These are phyloP conservation scores for Colletotrichum kahawae DNA, from an alignment of 2,329 filamentous ascomycete genomes.

Conservation along the genomic window DNA sequence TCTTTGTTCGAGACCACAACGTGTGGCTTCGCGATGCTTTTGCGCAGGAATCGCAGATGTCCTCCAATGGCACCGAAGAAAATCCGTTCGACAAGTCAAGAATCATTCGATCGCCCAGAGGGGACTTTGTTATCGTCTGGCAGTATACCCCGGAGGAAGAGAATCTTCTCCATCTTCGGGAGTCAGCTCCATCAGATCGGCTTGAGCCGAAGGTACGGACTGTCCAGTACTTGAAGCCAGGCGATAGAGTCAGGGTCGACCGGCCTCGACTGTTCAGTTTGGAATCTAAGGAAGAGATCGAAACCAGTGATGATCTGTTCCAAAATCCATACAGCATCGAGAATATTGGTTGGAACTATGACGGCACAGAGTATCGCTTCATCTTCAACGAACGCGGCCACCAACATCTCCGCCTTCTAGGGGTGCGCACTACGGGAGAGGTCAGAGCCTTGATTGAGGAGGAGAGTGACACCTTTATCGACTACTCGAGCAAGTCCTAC, in stretches of 20 bases:
- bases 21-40: not conserved
- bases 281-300: conserved; percentile 20
- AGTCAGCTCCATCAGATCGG: conserved; percentile 31
- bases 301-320: conserved; percentile 27
- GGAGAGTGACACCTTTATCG: conserved; percentile 27
- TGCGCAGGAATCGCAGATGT: not conserved
- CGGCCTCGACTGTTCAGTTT: conserved; percentile 31
- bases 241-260: conserved; percentile 27
- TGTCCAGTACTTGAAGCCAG: conserved; percentile 29
- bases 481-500: conserved; percentile 20
- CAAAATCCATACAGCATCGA: conserved; percentile 25
- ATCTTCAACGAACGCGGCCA: conserved; percentile 33
- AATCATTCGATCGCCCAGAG: conserved; percentile 23
- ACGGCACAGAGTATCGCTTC: conserved; percentile 29
- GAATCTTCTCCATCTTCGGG: conserved; percentile 24
- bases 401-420: conserved; percentile 25
- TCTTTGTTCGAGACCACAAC: not conserved
- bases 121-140: conserved; percentile 24
- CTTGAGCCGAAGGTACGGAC: conserved; percentile 29
- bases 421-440: conserved; percentile 16
- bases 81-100: not conserved
- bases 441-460: conserved; percentile 28
- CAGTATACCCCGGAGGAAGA: conserved; percentile 27
- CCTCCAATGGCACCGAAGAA: not conserved
- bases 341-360: conserved; percentile 28